phyloP scores from a whole-genome alignment of 2,329 filamentous ascomycete genomes.

The Exophiala xenobiotica region DNA sequence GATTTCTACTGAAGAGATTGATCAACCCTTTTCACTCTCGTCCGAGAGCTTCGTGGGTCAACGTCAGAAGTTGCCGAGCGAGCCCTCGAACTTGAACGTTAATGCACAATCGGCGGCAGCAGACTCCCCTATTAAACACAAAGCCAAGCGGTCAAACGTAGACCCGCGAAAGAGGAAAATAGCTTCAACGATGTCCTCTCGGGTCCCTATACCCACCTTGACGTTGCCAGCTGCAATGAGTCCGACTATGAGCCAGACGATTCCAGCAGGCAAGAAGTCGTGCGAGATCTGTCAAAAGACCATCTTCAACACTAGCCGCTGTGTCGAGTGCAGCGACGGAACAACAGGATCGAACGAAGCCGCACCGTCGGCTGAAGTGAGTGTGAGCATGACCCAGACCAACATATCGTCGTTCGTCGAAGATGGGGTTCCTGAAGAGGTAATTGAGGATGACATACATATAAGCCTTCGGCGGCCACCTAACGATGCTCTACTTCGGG shows the following conservation, averaged over 20 bases:
- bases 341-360: background rate
- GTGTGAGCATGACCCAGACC: background rate
- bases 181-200: background rate
- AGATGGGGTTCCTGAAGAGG: background rate
- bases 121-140: background rate
- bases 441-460: background rate
- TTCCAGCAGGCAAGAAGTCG: background rate
- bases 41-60: background rate
- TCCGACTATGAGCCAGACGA: background rate
- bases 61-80: background rate
- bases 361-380: background rate
- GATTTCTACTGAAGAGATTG: background rate
- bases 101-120: background rate
- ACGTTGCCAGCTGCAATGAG: background rate
- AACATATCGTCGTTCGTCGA: background rate
- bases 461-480: background rate
- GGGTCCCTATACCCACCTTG: no score
- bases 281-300: conserved; percentile 4
- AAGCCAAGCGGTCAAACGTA: background rate
- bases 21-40: background rate
- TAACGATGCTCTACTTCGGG: background rate
- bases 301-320: background rate
- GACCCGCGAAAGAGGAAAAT: background rate
- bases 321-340: conserved; percentile 1
- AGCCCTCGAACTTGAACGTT: background rate